Conservation (phyloP, 805 yeast genomes). For the Torulaspora gathmanii region DNA sequence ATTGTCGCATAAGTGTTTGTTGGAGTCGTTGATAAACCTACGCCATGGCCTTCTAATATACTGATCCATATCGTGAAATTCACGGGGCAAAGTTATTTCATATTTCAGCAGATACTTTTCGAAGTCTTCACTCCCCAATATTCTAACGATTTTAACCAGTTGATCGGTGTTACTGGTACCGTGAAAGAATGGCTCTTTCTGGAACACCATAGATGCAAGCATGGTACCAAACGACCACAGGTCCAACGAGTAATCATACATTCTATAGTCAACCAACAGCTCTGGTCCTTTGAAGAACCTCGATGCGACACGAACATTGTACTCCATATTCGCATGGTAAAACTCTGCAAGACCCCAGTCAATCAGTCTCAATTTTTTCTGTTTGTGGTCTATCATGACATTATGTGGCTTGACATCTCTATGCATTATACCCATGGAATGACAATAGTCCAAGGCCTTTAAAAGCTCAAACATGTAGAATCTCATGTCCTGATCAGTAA, state of each 20-base stretch:
- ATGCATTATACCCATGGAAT: slow-evolving; percentile 94
- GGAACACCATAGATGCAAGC: slow-evolving; percentile 84
- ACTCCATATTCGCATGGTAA: slow-evolving; percentile 83
- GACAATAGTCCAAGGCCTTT: slow-evolving; percentile 82
- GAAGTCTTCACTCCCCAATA: slow-evolving; percentile 80
- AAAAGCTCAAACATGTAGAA: slow-evolving; percentile 77
- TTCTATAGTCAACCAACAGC: slow-evolving; percentile 74
- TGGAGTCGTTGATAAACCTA: slow-evolving; percentile 64
- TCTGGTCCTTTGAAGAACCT: slow-evolving; percentile 94
- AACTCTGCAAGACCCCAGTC: slow-evolving; percentile 98
- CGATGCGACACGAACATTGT: slow-evolving; percentile 90
- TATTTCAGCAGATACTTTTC: slow-evolving; percentile 66
- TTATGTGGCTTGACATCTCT: slow-evolving; percentile 95
- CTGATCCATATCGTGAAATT: slow-evolving; percentile 71
- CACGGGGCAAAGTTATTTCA: slow-evolving; percentile 62
- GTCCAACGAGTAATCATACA: slow-evolving; percentile 87
- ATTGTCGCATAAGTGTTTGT: slow-evolving; percentile 56
- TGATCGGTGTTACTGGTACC: slow-evolving; percentile 91
- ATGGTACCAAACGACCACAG: slow-evolving; percentile 94
- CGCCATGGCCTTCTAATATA: slow-evolving; percentile 86
- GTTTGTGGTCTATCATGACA: slow-evolving; percentile 85
- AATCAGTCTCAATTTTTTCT: slow-evolving; percentile 66
- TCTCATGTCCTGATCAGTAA: slow-evolving; percentile 70
- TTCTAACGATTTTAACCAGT: slow-evolving; percentile 80
- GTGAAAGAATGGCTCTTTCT: slow-evolving; percentile 87